Percentiles rank a stretch among this genome's conserved stretches.
Conservation (phyloP, 1,139 yeast genomes). For the Geotrichum europaeum region DNA sequence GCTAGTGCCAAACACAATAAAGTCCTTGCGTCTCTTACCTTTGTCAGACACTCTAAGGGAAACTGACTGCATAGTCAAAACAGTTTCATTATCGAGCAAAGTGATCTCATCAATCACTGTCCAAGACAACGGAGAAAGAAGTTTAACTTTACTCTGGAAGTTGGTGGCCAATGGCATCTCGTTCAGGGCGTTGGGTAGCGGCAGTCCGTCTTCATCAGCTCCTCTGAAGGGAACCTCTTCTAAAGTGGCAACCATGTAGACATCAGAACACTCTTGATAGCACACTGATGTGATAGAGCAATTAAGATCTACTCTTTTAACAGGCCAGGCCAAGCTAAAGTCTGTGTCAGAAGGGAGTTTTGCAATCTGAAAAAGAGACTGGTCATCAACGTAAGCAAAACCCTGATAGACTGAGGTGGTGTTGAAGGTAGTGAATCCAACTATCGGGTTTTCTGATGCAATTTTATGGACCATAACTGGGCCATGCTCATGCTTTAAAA, state of each 20-base stretch:
- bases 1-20: slow-evolving; percentile 74
- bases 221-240: slow-evolving; percentile 57
- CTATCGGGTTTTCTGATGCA: slow-evolving; percentile 46
- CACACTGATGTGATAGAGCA: slow-evolving; percentile 64
- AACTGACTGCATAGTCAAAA: slow-evolving; percentile 53
- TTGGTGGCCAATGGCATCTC: slow-evolving; percentile 47
- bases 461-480: slow-evolving; percentile 64
- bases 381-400: slow-evolving; percentile 65
- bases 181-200: slow-evolving; percentile 54
- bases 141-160: slow-evolving; percentile 54
- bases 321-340: slow-evolving; percentile 62
- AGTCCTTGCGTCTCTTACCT: slow-evolving; percentile 57
- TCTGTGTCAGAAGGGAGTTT: slow-evolving; percentile 46
- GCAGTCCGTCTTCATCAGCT: slow-evolving; percentile 68
- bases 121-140: slow-evolving; percentile 75
- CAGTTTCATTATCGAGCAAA: slow-evolving; percentile 62
- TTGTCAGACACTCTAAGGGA: slow-evolving; percentile 48
- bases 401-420: slow-evolving; percentile 41
- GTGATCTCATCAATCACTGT: slow-evolving; percentile 64
- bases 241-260: slow-evolving; percentile 61
- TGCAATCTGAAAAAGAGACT: slow-evolving; percentile 67
- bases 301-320: slow-evolving; percentile 46
- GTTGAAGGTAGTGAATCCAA: slow-evolving; percentile 29
- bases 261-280: slow-evolving; percentile 64
- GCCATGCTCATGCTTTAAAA: slow-evolving; percentile 59